A percentile compares a stretch with the other conserved stretches of the same genome.
Evolutionary conservation across 805 yeast genomes (phyloP).

Genomic region (Candida dendrica): DNA sequence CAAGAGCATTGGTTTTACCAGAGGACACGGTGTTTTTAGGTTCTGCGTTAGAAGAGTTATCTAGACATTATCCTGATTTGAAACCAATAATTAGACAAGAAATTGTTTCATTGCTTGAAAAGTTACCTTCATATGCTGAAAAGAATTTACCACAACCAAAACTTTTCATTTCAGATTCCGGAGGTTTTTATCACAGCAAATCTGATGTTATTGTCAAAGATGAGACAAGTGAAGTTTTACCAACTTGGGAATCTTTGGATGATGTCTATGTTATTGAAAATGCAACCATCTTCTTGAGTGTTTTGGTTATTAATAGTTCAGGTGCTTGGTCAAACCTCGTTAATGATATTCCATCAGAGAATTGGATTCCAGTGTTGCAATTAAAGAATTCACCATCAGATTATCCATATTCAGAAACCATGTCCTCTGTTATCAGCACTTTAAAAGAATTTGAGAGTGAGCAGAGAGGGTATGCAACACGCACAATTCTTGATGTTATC

Average conservation of each 20-base stretch:
- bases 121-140: constrained; percentile 32
- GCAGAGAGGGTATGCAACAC: constrained; percentile 40
- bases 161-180: constrained; percentile 36
- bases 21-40: constrained; percentile 56
- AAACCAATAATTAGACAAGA: constrained; percentile 50
- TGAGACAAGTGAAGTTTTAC: constrained; percentile 35
- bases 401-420: constrained; percentile 45
- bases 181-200: constrained; percentile 33
- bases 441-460: constrained; percentile 52
- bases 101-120: constrained; percentile 36
- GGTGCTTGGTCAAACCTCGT: constrained; percentile 13
- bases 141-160: constrained; percentile 30
- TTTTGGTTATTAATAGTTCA: not conserved
- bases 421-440: constrained; percentile 45
- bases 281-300: constrained; percentile 32
- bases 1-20: constrained; percentile 45
- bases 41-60: constrained; percentile 65
- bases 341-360: constrained; percentile 30
- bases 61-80: constrained; percentile 75
- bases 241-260: constrained; percentile 45
- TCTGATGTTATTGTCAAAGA: constrained; percentile 34
- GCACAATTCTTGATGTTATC: constrained; percentile 26
- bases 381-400: constrained; percentile 56
- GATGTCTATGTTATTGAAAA: constrained; percentile 41
- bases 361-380: constrained; percentile 42